These are phyloP conservation scores for Mycotypha africana DNA, from an alignment of 371 early-diverging fungal species.

Conservation along the genomic window DNA sequence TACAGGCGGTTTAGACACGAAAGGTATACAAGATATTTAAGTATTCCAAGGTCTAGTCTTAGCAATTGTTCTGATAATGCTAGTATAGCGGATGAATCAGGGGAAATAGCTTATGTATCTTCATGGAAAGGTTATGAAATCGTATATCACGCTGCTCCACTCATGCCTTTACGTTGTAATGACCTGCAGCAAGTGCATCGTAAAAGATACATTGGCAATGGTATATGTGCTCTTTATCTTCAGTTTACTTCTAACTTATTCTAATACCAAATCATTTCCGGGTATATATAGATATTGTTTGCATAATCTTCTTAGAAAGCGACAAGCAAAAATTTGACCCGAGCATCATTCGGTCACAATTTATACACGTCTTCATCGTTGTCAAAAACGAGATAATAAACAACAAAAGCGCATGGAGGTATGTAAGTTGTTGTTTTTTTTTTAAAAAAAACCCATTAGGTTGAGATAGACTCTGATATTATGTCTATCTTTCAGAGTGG, in stretches of 20 bases:
- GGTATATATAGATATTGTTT: slow-evolving; percentile 56
- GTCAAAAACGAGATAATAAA: slow-evolving; percentile 42
- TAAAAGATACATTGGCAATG: slow-evolving; percentile 85
- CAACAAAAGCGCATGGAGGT: slow-evolving; percentile 39
- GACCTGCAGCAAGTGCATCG: slow-evolving; percentile 79
- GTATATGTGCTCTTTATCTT: slow-evolving; percentile 11
- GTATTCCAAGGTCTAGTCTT: no score
- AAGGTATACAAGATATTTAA: no score
- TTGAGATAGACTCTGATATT: no score
- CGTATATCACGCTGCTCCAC: slow-evolving; percentile 83
- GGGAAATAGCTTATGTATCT: slow-evolving; percentile 67
- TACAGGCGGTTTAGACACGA: slow-evolving; percentile 77
- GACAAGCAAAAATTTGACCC: slow-evolving; percentile 54
- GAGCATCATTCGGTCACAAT: slow-evolving; percentile 58
- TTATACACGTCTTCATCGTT: slow-evolving; percentile 68
- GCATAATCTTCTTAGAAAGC: slow-evolving; percentile 66
- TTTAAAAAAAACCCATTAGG: no score
- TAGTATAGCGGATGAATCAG: slow-evolving; percentile 60
- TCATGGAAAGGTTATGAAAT: slow-evolving; percentile 79
- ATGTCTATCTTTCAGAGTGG: slow-evolving; percentile 48
- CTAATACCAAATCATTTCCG: background rate
- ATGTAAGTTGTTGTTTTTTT: background rate
- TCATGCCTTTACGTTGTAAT: slow-evolving; percentile 63
- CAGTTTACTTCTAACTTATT: background rate
- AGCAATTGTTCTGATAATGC: no score